Conservation (phyloP, 352 stramenopile genomes). For the Phytophthora pseudosyringae region DNA sequence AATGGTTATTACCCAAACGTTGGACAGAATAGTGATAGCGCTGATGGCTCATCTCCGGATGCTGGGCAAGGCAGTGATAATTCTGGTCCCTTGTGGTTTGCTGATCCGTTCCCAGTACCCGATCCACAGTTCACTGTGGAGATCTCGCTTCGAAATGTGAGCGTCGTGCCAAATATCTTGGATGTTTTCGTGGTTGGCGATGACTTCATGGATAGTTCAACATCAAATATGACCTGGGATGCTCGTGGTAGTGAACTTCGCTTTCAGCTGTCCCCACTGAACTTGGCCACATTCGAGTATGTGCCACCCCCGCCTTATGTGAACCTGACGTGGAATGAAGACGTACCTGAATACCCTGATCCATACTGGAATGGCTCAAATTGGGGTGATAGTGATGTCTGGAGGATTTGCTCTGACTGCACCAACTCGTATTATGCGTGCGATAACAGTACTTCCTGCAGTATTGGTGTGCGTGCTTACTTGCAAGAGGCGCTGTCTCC, state of each 20-base stretch:
- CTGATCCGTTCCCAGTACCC: constrained; percentile 25
- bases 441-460: constrained; percentile 43
- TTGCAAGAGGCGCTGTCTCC: constrained; percentile 27
- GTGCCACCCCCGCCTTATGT: constrained; percentile 39
- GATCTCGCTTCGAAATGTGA: constrained; percentile 44
- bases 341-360: constrained; percentile 23
- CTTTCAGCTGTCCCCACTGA: constrained; percentile 32
- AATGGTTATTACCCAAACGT: constrained; percentile 1
- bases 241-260: constrained; percentile 15
- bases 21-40: constrained; percentile 12
- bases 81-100: constrained; percentile 14
- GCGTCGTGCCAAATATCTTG: constrained; percentile 28
- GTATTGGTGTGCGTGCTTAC: constrained; percentile 43
- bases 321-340: constrained; percentile 44
- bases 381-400: constrained; percentile 1
- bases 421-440: constrained; percentile 23
- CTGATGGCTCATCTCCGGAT: constrained; percentile 12
- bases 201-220: constrained; percentile 1
- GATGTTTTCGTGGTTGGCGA: constrained; percentile 11
- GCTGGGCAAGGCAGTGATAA: constrained; percentile 8
- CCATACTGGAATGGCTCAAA: constrained; percentile 15
- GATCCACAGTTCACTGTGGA: constrained; percentile 36
- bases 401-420: constrained; percentile 34
- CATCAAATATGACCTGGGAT: constrained; percentile 10
- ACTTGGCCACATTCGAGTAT: constrained; percentile 49